Base-by-base conservation (phyloP, 768 basidiomycete genomes). In the Tulasnella sp. region DNA sequence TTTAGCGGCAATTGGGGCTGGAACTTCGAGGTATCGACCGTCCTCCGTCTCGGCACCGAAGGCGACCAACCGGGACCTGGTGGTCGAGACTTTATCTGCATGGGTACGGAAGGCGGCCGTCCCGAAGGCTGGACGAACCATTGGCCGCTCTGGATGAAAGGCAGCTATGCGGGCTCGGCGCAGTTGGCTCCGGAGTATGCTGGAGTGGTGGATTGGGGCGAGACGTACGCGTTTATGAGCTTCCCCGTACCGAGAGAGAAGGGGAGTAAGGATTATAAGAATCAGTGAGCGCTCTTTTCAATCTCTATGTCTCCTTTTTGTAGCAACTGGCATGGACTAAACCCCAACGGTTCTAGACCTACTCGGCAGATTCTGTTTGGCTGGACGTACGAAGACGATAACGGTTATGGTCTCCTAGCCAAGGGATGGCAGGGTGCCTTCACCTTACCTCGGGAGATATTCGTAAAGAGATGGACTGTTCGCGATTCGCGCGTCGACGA, bases 171-270 rank as follows among this genome's bases (percentile, higher is more conserved):
- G 7, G 60, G n/a, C 28, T 34, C n/a, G 31, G 28, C 60, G 28
- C 60, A 64, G 60, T 34, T 64, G 8, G 12, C 12, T 28, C 60
- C 60, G 28, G 60, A 64, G 60, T 64, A 64, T 28, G 60, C 60
- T 14, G 60, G 60, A 12, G 60, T 64, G 0, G 60, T 64, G 7
- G 60, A 64, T 8, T 64, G 60, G 60, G 60, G 60, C 60, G 60
- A 64, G 60, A 64, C 60, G 28, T 64, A 64, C 60, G 60, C 60
- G 60, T 64, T 64, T 24, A 64, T 34, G 60, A 64, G 60, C n/a
- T 64, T 64, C 60, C 60, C 60, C n/a, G 60, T 64, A 64, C 60
- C 60, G 60, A 64, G 60, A 18, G 60, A 28, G 11, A 64, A 64
- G 60, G 60, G 60, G 11, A 12, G 9, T 9, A 64, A 64, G 3